Base-by-base conservation (phyloP, 176 grass and related monocot species). In the Ampelocalamus luodianensis region DNA sequence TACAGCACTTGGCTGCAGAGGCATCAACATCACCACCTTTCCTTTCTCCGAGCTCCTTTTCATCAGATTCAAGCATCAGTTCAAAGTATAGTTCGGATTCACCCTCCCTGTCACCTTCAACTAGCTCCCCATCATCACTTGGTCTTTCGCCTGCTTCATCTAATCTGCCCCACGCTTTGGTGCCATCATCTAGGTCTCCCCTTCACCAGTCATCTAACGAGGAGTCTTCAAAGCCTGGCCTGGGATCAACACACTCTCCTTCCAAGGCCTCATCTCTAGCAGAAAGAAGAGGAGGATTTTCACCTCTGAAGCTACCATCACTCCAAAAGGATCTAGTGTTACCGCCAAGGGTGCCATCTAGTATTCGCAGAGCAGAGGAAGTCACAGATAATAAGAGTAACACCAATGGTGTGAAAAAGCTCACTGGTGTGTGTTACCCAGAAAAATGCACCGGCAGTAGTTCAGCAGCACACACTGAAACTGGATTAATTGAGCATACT, bases 61-160 rank as follows among this genome's bases (percentile, higher is more conserved):
- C 97, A 69, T 96, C 97, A 6, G 91, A 94, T 80, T 99, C 93
- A 61, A 92, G 85, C 36, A 53, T 74, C 59, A 92, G 90, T 82
- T 96, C 97, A 60, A 99, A 99, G 88, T 95, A 89, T 74, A 96
- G 90, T 89, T 96, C 92, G 18, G 97, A 96, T 51, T 99, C 97
- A 71, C 91, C 90, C 81, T 96, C 97, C 71, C 39, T 92, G 62
- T 99, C 97, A 68, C 97, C 93, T 92, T 96, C 91, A 67, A 91
- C 74, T 75, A 85, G 85, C 79, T 94, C 86, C 16, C 86, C 93
- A 23, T 86, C 90, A 61, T 92, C 93, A 71, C 78, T 94, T 82
- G 75, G 79, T 58, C 84, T 67, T 39, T 93, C 88, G 38, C 90
- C 90, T 84, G 86, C 87, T 78, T 91, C 89, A 78, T 89, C 87